These are phyloP conservation scores for Eutrema japonicum DNA, from an alignment of 345 rosid genomes.

Conservation along the genomic window DNA sequence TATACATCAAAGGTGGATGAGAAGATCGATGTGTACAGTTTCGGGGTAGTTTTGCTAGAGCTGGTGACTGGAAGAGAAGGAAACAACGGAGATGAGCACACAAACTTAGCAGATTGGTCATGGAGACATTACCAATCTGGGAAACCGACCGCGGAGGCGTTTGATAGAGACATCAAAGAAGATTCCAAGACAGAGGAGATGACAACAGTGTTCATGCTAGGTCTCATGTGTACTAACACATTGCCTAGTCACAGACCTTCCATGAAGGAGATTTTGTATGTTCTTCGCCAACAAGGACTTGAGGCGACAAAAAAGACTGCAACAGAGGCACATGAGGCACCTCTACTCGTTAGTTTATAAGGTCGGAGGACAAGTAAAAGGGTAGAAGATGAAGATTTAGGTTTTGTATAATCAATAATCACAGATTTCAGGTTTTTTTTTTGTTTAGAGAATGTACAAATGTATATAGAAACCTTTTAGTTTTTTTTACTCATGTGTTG, in stretches of 20 bases:
- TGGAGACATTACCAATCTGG: conserved; percentile 67
- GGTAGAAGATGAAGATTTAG: conserved; percentile 37
- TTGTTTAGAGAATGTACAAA: not conserved
- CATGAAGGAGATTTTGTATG: conserved; percentile 76
- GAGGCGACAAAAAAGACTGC: conserved; percentile 18
- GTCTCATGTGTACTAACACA: conserved; percentile 66
- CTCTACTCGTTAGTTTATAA: conserved; percentile 33
- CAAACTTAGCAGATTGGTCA: conserved; percentile 88
- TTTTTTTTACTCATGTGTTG: not conserved
- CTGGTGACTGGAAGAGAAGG: conserved; percentile 82
- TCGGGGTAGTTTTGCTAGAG: conserved; percentile 90
- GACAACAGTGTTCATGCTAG: conserved; percentile 66
- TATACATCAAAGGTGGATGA: conserved; percentile 78
- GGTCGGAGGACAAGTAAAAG: conserved; percentile 41
- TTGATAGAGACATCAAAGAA: conserved; percentile 66
- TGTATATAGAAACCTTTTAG: not conserved
- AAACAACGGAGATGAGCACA: conserved; percentile 60
- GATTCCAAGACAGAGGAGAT: conserved; percentile 54
- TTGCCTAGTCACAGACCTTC: conserved; percentile 67
- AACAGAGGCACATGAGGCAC: conserved; percentile 38
- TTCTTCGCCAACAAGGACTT: conserved; percentile 52
- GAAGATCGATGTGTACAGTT: conserved; percentile 86
- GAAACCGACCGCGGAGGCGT: conserved; percentile 49
- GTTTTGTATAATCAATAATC: conserved; percentile 38
- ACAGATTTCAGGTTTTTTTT: conserved; percentile 18